Conservation (phyloP, 257 asterid species). For the Petunia axillaris region DNA sequence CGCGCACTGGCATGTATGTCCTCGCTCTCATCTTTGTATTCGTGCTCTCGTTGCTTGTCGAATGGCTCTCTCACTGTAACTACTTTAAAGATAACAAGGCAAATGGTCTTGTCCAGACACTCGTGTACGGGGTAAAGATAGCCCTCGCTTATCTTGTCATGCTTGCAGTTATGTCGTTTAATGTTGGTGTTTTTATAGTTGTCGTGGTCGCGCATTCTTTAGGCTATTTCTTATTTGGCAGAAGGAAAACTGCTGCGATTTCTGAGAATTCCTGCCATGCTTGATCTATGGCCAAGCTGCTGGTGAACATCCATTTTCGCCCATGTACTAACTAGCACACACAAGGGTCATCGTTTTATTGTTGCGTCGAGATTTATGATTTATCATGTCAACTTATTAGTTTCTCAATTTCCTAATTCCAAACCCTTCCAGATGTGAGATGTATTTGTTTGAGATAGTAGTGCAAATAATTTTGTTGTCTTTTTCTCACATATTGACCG, state of each 20-base stretch:
- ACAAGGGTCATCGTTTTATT: too few relatives aligned
- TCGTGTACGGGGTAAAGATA: slow-evolving; percentile 8
- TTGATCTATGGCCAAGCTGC: too few relatives aligned
- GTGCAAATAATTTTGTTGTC: too few relatives aligned
- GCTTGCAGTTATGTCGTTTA: slow-evolving; percentile 24
- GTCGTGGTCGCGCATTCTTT: slow-evolving; percentile 4
- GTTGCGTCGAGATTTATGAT: too few relatives aligned
- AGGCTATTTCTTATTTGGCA: slow-evolving; percentile 2
- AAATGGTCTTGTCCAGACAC: not conserved
- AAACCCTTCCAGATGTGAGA: too few relatives aligned
- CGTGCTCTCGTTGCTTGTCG: slow-evolving; percentile 21
- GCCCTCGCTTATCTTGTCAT: slow-evolving; percentile 15
- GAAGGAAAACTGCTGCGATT: not conserved
- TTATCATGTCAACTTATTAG: too few relatives aligned
- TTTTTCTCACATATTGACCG: too few relatives aligned
- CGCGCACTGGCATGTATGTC: slow-evolving; percentile 18
- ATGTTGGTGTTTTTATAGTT: slow-evolving; percentile 20
- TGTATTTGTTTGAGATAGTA: too few relatives aligned
- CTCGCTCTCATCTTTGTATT: slow-evolving; percentile 3
- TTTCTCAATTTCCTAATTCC: too few relatives aligned
- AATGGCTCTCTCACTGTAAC: slow-evolving; percentile 17
- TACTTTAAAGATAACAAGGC: not conserved
- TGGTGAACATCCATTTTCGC: too few relatives aligned
- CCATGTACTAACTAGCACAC: too few relatives aligned
- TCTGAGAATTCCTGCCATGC: not conserved